Percentiles rank a stretch among this genome's conserved stretches.
These are phyloP conservation scores for Gypsophila paniculata DNA, from an alignment of 179 eudicot species.

Conservation along the genomic window DNA sequence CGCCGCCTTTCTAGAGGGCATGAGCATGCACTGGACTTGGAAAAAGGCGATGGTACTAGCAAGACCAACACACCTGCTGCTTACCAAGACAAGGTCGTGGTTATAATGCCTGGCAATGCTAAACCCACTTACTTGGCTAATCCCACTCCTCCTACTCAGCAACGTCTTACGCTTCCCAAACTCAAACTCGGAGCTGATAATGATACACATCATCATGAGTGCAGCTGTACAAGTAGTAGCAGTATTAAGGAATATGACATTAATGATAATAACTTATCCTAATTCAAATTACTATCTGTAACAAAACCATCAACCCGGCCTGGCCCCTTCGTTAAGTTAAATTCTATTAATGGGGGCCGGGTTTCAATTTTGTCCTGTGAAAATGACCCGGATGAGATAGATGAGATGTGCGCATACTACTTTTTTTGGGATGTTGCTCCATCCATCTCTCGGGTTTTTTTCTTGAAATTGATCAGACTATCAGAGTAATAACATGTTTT, in stretches of 20 bases:
- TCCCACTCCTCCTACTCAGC: background rate
- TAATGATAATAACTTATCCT: background rate
- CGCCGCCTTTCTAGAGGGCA: slow-evolving; percentile 28
- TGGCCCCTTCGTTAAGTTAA: too few relatives aligned
- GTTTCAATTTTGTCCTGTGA: too few relatives aligned
- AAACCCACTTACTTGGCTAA: slow-evolving; percentile 57
- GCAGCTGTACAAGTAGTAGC: background rate
- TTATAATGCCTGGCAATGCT: slow-evolving; percentile 57
- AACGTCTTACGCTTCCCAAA: background rate
- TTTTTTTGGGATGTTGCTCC: too few relatives aligned
- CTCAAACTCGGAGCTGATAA: background rate
- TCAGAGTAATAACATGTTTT: too few relatives aligned
- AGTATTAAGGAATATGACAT: slow-evolving; percentile 16
- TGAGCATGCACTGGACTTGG: slow-evolving; percentile 14
- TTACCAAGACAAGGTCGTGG: slow-evolving; percentile 39
- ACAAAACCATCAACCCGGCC: too few relatives aligned
- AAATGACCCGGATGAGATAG: too few relatives aligned
- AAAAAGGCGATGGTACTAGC: slow-evolving; percentile 24
- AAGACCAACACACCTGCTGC: slow-evolving; percentile 11
- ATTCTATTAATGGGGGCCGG: too few relatives aligned
- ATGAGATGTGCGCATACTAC: too few relatives aligned
- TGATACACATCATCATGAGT: too few relatives aligned
- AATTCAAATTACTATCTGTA: too few relatives aligned
- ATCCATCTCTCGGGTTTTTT: too few relatives aligned
- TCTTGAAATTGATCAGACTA: too few relatives aligned